Base-by-base conservation (phyloP, 2,329 filamentous ascomycete genomes). In the Coniella vitis region DNA sequence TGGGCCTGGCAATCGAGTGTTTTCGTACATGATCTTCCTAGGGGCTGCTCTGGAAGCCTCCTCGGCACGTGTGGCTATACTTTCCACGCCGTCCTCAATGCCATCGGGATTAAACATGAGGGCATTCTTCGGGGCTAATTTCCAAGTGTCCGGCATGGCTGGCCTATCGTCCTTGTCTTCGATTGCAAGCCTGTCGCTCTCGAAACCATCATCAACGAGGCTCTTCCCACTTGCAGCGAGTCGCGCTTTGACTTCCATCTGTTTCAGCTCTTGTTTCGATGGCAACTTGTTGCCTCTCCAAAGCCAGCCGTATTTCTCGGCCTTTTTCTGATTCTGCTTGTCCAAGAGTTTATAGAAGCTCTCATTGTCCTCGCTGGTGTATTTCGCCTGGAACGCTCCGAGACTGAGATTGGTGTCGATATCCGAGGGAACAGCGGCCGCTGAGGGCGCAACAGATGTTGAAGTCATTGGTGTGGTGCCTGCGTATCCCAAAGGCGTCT, bases 361-460 rank as follows among this genome's bases (percentile, higher is more conserved):
- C 63, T 96, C 93, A 62, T 97, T 97, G 64, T 98, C 93, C 66
- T 98, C 93, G 61, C 89, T 95, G 1, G 91, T 98, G 68, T 96
- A 97, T 57, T 87, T 91, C 3, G 86, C 78, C 62, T 98, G 93
- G 60, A 96, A 98, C 1, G 84, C 80, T 46, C 84, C 81, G 1
- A 98, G 75, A 52, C 85, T 90, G 73, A 97, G 81, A 57, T 84
- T 84, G 37, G 84, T 81, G 62, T 95, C 84, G 16, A 88, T 72
- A 29, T 74, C 67, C 50, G 70, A 69, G 47, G 68, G 71, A 44
- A 68, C 64, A 16, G 64, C 61, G 14, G 47, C 25, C 17, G 38
- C 40, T 20, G 48, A 48, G 9, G 49, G 41, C 7, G 47, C 48
- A 4, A 55, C 48, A 2, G 69, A 74, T 7, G 63, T 66, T 1